These are phyloP conservation scores for Brassica nigra DNA, from an alignment of 345 rosid species.

Conservation along the genomic window DNA sequence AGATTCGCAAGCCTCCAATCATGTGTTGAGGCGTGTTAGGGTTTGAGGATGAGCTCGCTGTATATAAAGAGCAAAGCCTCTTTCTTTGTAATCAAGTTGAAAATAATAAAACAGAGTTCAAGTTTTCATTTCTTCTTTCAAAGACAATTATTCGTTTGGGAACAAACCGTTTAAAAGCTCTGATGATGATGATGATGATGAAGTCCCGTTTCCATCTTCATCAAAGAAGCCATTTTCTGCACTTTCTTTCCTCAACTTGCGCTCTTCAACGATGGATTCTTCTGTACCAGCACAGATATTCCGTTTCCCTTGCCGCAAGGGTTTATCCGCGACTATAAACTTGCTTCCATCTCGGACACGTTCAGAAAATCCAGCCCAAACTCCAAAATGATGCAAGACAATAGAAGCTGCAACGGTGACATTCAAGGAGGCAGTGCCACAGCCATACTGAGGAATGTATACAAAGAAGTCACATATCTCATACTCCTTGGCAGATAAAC, in stretches of 20 bases:
- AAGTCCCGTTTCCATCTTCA: slow-evolving; percentile 45
- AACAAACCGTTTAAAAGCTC: slow-evolving; percentile 67
- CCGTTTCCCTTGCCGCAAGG: slow-evolving; percentile 54
- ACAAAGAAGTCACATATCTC: slow-evolving; percentile 91
- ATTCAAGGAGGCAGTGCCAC: slow-evolving; percentile 93
- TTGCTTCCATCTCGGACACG: slow-evolving; percentile 80
- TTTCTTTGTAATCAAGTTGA: too few relatives aligned
- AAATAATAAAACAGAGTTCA: too few relatives aligned
- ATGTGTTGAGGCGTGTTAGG: too few relatives aligned
- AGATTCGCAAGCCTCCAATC: too few relatives aligned
- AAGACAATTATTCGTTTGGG: slow-evolving; percentile 37
- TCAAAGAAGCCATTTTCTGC: slow-evolving; percentile 67
- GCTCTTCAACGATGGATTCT: slow-evolving; percentile 65
- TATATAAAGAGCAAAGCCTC: too few relatives aligned
- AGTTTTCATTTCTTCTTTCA: not conserved
- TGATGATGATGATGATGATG: slow-evolving; percentile 36
- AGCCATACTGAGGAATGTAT: slow-evolving; percentile 89
- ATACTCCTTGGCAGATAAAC: slow-evolving; percentile 89
- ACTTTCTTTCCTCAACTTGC: slow-evolving; percentile 62
- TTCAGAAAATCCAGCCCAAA: slow-evolving; percentile 96
- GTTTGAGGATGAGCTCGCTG: too few relatives aligned
- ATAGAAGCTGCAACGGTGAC: slow-evolving; percentile 97
- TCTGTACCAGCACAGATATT: slow-evolving; percentile 64
- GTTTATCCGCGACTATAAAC: slow-evolving; percentile 78
- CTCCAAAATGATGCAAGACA: slow-evolving; percentile 94